Evolutionary conservation across 352 stramenopile genomes (phyloP), one percentile per base, ranked within the genome.

Genomic region (Saprolegnia parasitica): DNA sequence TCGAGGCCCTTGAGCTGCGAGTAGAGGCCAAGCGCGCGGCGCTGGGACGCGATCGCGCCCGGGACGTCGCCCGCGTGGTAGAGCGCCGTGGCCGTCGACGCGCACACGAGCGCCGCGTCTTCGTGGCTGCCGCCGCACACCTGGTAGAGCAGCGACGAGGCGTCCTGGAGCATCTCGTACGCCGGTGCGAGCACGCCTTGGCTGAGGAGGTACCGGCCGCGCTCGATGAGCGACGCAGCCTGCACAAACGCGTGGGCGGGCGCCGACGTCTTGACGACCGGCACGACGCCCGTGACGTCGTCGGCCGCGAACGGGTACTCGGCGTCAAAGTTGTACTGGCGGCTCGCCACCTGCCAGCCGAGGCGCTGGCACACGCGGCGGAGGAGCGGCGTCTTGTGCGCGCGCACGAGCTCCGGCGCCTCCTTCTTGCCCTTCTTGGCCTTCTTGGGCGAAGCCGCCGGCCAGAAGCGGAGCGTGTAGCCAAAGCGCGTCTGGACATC

Each of bases 1-100:
- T 99, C 96, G 46, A 98, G 90, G 21, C 94, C 94, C 68, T 89
- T 73, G 18, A 98, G 83, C 74, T 97, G 91, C 39, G 93, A 91
- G 73, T 95, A 89, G 45, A 98, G 72, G n/a, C 90, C 90, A 42
- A 98, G 76, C 49, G 92, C 87, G 55, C 93, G 94, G 54, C 93
- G 79, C 66, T 97, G 89, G 74, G 97, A 91, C 13, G 77, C 78
- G 68, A 97, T 90, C 13, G 94, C 95, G 23, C 92, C 81, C 49
- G 78, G 73, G n/a, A 92, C 74, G 63, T 99, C 93, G 15, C 89
- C 81, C 1, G 87, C 93, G 73, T 98, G 91, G 75, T 95, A 96
- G 21, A 98, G 81, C 61, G 98, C 93, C 2, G 88, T 94, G 32
- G 95, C 90, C n/a, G 95, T 77, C 58, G 86, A 95, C 61, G 96